A percentile compares a stretch with the other conserved stretches of the same genome.
phyloP scores from a whole-genome alignment of 1,284 basidiomycete species.

The Sporisorium graminicola region DNA sequence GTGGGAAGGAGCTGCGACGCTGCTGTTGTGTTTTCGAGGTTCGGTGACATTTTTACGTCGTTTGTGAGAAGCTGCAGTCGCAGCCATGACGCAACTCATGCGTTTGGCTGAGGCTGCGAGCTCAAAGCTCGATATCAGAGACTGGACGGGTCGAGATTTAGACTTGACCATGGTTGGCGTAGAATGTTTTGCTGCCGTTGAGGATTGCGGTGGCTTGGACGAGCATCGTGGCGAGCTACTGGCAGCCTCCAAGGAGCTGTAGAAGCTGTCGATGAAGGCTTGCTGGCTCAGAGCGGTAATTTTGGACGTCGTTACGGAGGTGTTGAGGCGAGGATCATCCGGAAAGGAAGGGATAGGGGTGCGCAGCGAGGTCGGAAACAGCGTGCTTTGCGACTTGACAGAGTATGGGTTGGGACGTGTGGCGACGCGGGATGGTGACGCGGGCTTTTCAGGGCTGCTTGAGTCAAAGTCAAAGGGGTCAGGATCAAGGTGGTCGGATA shows the following conservation, averaged over 20 bases:
- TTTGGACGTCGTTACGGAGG: not conserved
- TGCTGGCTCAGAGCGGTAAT: not conserved
- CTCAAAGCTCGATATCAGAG: slow-evolving; percentile 16
- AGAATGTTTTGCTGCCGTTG: not conserved
- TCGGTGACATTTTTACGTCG: slow-evolving; percentile 8
- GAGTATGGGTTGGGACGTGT: slow-evolving; percentile 42
- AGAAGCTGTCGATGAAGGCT: slow-evolving; percentile 12
- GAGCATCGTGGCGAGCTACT: slow-evolving; percentile 28
- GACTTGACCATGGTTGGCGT: slow-evolving; percentile 42
- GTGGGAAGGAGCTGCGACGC: not conserved
- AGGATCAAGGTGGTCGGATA: slow-evolving; percentile 23
- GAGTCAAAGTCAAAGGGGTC: slow-evolving; percentile 41
- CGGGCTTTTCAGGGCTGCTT: slow-evolving; percentile 32
- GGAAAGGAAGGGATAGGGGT: slow-evolving; percentile 8
- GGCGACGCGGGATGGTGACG: slow-evolving; percentile 22
- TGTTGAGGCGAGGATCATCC: slow-evolving; percentile 11
- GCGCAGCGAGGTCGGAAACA: slow-evolving; percentile 26
- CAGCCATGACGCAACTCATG: not conserved
- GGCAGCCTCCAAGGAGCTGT: slow-evolving; percentile 33
- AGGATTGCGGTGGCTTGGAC: slow-evolving; percentile 18
- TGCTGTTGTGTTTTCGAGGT: slow-evolving; percentile 22
- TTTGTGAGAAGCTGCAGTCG: slow-evolving; percentile 12
- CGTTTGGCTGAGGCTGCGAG: slow-evolving; percentile 16
- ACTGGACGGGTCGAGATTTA: slow-evolving; percentile 21
- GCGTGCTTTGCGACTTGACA: slow-evolving; percentile 34